Evolutionary conservation across 2,329 filamentous ascomycete species (phyloP), one percentile per base, ranked within the genome.

Genomic region (Fulvia fulva): DNA sequence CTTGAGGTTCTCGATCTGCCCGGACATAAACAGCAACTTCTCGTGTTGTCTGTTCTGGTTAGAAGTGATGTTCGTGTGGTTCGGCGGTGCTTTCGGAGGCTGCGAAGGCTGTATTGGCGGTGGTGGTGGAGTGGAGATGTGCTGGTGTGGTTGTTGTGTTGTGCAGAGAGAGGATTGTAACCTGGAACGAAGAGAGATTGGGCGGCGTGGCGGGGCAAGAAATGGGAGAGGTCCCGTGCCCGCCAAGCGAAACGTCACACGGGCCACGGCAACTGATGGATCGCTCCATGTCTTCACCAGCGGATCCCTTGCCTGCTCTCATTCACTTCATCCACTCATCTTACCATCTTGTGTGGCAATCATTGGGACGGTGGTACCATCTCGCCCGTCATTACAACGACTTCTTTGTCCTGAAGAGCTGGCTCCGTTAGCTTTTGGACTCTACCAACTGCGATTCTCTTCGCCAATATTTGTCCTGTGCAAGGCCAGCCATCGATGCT

Each of bases 1-100:
- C 60, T 66, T 64, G 58, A 66, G 64, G 61, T 66, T 66, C 53
- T 66, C 62, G 61, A 66, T 65, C 52, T 59, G 57, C 46, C 45
- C 57, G 56, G 62, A 63, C 64, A 64, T 64, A 63, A 55, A 62
- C 56, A 57, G 58, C 60, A 59, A 58, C 56, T 57, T 44, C 51
- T 49, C 34, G 25, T 60, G 55, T 52, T 59, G 47, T 50, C 23
- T 50, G 47, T 50, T 23, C 21, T 34, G 55, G 43, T 34, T 37
- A 34, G 50, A 47, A 25, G 44, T 23, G 25, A 25, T 49, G 30
- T 23, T 50, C 54, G 53, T 46, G 26, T 56, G 51, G 56, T 34
- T 58, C 2, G 37, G 16, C 5, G 14, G 37, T 41, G 14, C 37
- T 16, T 41, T 41, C 37, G 16, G 16, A 41, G 37, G 14, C 37